phyloP scores from a whole-genome alignment of 306 rosid genomes.

The Quercus mongolica region DNA sequence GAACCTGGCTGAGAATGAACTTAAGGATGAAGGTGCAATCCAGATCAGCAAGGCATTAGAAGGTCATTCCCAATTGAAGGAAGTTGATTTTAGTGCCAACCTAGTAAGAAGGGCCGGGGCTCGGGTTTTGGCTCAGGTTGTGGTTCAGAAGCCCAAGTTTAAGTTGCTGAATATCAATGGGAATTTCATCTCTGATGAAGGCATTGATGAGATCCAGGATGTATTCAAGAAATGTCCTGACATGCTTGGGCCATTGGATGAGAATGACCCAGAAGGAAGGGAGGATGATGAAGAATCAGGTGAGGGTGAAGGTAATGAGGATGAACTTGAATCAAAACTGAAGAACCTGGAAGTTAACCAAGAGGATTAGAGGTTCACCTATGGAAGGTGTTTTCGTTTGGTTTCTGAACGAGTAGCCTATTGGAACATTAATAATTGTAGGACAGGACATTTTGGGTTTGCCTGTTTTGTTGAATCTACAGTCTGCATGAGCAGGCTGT shows the following conservation, averaged over 20 bases:
- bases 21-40: conserved; percentile 83
- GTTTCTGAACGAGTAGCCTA: conserved; percentile 5
- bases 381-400: background rate
- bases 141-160: conserved; percentile 68
- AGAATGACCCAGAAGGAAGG: conserved; percentile 81
- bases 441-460: conserved; percentile 11
- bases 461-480: conserved; percentile 6
- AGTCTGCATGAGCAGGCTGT: background rate
- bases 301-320: conserved; percentile 41
- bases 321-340: conserved; percentile 72
- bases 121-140: conserved; percentile 61
- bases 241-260: conserved; percentile 71
- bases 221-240: conserved; percentile 56
- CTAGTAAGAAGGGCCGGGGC: conserved; percentile 66
- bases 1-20: conserved; percentile 81
- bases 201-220: conserved; percentile 63
- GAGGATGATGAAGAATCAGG: conserved; percentile 51
- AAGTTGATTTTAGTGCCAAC: conserved; percentile 79
- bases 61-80: conserved; percentile 51
- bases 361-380: conserved; percentile 21
- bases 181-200: conserved; percentile 77
- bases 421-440: conserved; percentile 7
- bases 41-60: conserved; percentile 61
- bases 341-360: conserved; percentile 66
- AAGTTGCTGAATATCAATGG: conserved; percentile 67